A percentile compares a stretch with the other conserved stretches of the same genome.
These are phyloP conservation scores for Populus hybrid DNA, from an alignment of 441 rosid genomes.

Conservation along the genomic window DNA sequence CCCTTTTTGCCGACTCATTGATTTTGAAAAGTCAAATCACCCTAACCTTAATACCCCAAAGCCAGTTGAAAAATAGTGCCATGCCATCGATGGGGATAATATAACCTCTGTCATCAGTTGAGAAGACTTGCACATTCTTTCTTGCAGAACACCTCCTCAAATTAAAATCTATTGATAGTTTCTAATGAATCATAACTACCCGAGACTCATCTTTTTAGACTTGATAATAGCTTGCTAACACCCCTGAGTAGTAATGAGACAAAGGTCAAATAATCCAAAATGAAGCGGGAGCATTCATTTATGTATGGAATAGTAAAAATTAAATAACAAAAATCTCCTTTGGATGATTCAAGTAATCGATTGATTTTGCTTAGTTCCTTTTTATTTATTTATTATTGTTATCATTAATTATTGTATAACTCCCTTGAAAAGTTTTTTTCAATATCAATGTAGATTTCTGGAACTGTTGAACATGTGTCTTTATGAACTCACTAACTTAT, in stretches of 20 bases:
- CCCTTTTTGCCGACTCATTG: not conserved
- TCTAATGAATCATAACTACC: not conserved
- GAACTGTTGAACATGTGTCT: not conserved
- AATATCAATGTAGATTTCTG: not conserved
- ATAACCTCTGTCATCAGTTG: not conserved
- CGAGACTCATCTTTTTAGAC: not conserved
- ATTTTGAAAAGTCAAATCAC: not conserved
- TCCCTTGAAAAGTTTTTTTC: not conserved
- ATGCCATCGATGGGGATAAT: not conserved
- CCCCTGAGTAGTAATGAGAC: not conserved
- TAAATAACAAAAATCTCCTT: no score
- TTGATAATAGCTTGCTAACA: no score
- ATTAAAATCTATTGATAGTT: not conserved
- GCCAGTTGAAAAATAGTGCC: not conserved
- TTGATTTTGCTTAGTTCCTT: not conserved
- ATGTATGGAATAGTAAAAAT: no score
- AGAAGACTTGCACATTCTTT: not conserved
- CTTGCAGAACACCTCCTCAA: not conserved
- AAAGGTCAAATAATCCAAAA: not conserved
- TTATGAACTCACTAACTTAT: conserved; percentile 14
- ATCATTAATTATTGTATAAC: not conserved
- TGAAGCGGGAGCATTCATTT: not conserved
- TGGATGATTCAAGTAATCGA: no score
- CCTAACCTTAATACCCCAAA: not conserved
- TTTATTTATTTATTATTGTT: not conserved